Conservation (phyloP, 257 asterid genomes). For the Solanum clarkiae region DNA sequence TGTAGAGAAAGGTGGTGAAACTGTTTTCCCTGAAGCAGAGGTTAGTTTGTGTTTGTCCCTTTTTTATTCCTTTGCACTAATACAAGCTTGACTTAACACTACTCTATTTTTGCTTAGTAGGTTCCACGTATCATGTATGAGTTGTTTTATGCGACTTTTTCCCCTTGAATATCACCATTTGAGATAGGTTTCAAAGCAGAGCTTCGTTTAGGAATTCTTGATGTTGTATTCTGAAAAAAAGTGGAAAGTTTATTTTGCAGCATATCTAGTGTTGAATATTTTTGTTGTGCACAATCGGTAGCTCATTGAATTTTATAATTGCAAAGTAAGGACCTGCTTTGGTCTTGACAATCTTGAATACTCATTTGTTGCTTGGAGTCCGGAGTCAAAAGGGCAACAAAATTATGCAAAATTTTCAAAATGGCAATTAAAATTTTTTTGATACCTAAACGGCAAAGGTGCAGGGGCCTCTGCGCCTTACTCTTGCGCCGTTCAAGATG, state of each 20-base stretch:
- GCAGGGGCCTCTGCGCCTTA: too few relatives aligned
- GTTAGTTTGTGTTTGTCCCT: constrained; percentile 30
- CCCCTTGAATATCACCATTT: not conserved
- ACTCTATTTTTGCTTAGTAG: not conserved
- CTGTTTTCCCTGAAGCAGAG: constrained; percentile 92
- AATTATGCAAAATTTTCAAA: too few relatives aligned
- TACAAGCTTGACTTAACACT: not conserved
- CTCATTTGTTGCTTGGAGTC: too few relatives aligned
- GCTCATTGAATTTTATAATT: too few relatives aligned
- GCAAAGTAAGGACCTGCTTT: too few relatives aligned
- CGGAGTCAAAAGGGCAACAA: too few relatives aligned
- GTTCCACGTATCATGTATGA: not conserved
- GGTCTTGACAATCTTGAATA: too few relatives aligned
- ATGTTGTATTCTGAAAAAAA: not conserved
- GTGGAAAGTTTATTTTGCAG: not conserved
- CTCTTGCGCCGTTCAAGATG: too few relatives aligned
- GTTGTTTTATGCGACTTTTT: not conserved
- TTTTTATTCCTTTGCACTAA: not conserved
- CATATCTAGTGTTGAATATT: not conserved
- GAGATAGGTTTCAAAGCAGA: not conserved
- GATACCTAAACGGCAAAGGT: too few relatives aligned
- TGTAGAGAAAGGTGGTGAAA: constrained; percentile 93
- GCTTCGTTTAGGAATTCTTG: not conserved
- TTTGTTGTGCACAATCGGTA: too few relatives aligned
- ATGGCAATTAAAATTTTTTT: too few relatives aligned